Base-by-base conservation (phyloP, 768 basidiomycete species). In the Kwoniella botswanensis region DNA sequence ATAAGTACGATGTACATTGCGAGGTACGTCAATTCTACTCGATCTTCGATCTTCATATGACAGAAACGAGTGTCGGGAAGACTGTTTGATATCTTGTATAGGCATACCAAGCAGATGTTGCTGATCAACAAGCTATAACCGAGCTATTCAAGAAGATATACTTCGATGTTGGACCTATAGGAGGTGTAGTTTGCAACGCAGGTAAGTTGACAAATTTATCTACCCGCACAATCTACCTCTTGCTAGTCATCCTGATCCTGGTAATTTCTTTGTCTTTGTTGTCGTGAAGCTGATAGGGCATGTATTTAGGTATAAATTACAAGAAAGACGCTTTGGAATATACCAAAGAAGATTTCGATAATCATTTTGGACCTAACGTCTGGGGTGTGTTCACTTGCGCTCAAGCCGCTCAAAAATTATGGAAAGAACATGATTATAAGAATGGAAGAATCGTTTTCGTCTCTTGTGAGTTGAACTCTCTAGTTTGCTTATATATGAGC, bases 391-490 rank as follows among this genome's bases (percentile, higher is more conserved):
- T 80, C 62, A 68, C 70, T 15, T 59, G 65, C 24, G 73, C 75
- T 58, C 81, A 82, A 57, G 79, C 81, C 21, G 76, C 74, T 64
- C 78, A 77, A 17, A 76, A 71, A 29, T 59, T 82, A 17, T 82
- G 81, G 81, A 73, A 78, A 59, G 74, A 80, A 54, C 79, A 80
- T 63, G 68, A 71, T 11, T 82, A 82, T 64, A 68, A 75, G 67
- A 79, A 82, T 56, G 81, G 81, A 7, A 70, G 77, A 24, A 74
- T 82, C 43, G 78, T 82, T 60, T 74, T 82, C 65, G 71, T 80
- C 15, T 78, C 76, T 26, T 82, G 81, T 82, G 57, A 73, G 79
- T 71, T n/a, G 42, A 12, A 3, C 5, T 44, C 10, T 44, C 12
- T 26, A 4, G 4, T 4, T 3, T 2, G 65, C 43, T 9, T 5